Evolutionary conservation across 805 yeast genomes (phyloP).

Genomic region (Yamadazyma sp.): DNA sequence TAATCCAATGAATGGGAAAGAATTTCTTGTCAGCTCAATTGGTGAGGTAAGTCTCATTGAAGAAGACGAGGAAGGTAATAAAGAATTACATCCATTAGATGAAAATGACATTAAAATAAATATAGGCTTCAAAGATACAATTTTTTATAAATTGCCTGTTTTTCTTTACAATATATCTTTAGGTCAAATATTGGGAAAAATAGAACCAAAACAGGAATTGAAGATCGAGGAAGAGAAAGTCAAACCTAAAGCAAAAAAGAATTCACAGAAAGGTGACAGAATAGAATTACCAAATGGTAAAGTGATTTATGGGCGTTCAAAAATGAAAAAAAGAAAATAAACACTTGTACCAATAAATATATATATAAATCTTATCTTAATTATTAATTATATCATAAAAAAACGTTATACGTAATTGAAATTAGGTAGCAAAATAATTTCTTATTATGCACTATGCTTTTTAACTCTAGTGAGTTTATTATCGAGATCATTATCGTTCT

Average conservation of each 20-base stretch:
- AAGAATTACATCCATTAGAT: constrained; percentile 37
- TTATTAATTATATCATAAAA: neutral
- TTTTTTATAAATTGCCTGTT: constrained; percentile 41
- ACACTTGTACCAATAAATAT: constrained; percentile 1
- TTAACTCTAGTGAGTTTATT: constrained; percentile 43
- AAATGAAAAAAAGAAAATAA: constrained; percentile 11
- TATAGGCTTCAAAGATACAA: constrained; percentile 50
- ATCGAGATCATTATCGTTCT: constrained; percentile 19
- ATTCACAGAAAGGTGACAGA: constrained; percentile 39
- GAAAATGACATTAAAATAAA: constrained; percentile 43
- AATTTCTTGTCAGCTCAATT: constrained; percentile 53
- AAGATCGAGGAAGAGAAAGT: constrained; percentile 13
- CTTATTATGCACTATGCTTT: constrained; percentile 25
- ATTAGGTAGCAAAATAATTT: neutral
- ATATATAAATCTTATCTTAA: constrained; percentile 2
- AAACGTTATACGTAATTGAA: neutral
- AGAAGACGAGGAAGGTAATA: constrained; percentile 31
- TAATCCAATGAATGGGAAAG: constrained; percentile 44
- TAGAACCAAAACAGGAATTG: constrained; percentile 8
- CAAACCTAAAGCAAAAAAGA: constrained; percentile 24
- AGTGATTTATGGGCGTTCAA: constrained; percentile 38
- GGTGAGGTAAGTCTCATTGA: constrained; percentile 57
- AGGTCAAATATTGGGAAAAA: constrained; percentile 29
- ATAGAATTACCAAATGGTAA: constrained; percentile 61
- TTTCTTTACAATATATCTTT: constrained; percentile 43